phyloP scores from a whole-genome alignment of 2,329 filamentous ascomycete species.

The Xylariaceae sp. region DNA sequence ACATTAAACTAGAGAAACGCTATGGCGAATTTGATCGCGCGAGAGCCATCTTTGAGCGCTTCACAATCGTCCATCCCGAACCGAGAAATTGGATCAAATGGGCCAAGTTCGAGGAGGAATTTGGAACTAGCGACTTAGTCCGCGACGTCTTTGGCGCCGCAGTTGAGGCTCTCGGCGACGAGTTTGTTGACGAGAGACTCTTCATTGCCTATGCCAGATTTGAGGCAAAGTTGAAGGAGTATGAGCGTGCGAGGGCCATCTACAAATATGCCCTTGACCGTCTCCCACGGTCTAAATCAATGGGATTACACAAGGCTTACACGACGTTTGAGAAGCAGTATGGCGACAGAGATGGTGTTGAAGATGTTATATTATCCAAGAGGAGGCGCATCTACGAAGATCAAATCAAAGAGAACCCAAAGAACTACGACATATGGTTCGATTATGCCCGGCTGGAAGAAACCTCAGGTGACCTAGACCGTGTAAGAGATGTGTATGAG shows the following conservation, averaged over 20 bases:
- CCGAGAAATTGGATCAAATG: slow-evolving; percentile 98
- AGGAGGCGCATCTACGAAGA: slow-evolving; percentile 93
- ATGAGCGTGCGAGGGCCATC: slow-evolving; percentile 90
- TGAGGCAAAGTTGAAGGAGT: slow-evolving; percentile 93
- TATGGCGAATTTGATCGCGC: slow-evolving; percentile 92
- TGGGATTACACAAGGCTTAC: slow-evolving; percentile 87
- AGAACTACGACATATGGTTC: slow-evolving; percentile 98
- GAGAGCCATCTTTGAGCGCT: slow-evolving; percentile 87
- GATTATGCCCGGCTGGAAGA: slow-evolving; percentile 94
- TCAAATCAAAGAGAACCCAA: slow-evolving; percentile 89
- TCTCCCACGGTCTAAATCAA: slow-evolving; percentile 85
- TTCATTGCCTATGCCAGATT: slow-evolving; percentile 97
- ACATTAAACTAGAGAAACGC: slow-evolving; percentile 96
- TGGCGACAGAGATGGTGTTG: slow-evolving; percentile 89
- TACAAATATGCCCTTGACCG: slow-evolving; percentile 97
- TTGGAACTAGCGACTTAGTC: slow-evolving; percentile 88
- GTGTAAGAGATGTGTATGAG: slow-evolving; percentile 92
- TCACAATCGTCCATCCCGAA: slow-evolving; percentile 92
- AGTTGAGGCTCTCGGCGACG: slow-evolving; percentile 88
- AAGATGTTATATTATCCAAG: slow-evolving; percentile 95
- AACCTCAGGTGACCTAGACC: slow-evolving; percentile 78
- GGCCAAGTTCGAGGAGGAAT: slow-evolving; percentile 96
- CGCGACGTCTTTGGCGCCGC: slow-evolving; percentile 89
- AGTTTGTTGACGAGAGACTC: slow-evolving; percentile 94
- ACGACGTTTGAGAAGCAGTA: slow-evolving; percentile 99